Evolutionary conservation across 768 basidiomycete species (phyloP).

Genomic region (Megacollybia marginata): DNA sequence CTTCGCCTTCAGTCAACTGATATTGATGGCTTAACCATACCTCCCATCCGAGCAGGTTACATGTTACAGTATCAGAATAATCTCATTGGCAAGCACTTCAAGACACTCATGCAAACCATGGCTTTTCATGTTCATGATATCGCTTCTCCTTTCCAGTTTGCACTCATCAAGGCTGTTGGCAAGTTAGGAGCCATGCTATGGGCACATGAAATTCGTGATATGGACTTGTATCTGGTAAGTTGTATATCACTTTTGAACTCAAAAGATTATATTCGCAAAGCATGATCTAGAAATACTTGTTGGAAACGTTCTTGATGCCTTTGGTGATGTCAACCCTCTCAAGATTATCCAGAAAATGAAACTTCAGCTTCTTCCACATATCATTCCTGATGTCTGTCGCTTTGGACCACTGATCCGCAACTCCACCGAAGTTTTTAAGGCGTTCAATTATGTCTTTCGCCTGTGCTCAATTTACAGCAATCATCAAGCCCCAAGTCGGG

Average conservation of each 20-base stretch:
- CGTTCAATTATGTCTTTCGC: too few species aligned
- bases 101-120: conserved; percentile 16
- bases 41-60: conserved; percentile 14
- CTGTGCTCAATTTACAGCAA: too few species aligned
- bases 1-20: conserved; percentile 18
- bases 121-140: conserved; percentile 21
- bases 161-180: conserved; percentile 13
- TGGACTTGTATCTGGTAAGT: conserved; percentile 14
- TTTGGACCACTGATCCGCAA: too few species aligned
- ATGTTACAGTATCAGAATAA: conserved; percentile 20
- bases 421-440: too few species aligned
- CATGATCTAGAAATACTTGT: conserved; percentile 3
- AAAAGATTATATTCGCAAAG: neutral
- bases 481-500: too few species aligned
- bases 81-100: conserved; percentile 21
- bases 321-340: conserved; percentile 6
- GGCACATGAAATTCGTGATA: conserved; percentile 17
- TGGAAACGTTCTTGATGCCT: conserved; percentile 12
- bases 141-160: conserved; percentile 9
- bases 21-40: conserved; percentile 13
- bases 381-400: neutral
- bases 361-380: conserved; percentile 11
- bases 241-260: too few species aligned
- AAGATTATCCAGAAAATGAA: conserved; percentile 12
- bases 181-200: conserved; percentile 18